phyloP scores from a whole-genome alignment of 441 rosid species.

The Euphorbia celastroides region DNA sequence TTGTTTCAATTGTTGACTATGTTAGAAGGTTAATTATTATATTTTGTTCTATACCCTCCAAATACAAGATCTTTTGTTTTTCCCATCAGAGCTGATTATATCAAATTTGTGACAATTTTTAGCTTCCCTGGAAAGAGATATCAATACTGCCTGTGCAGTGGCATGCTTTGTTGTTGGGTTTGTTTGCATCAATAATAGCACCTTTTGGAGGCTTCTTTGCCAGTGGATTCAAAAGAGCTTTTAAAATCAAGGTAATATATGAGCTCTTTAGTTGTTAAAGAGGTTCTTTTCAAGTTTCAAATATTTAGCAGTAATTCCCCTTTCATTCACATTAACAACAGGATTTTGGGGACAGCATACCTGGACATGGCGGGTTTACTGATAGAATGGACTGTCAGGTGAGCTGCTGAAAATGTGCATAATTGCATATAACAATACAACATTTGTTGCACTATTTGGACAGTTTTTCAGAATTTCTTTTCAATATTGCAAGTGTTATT shows the following conservation, averaged over 20 bases:
- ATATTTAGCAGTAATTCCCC: constrained; percentile 6
- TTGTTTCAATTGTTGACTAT: background rate
- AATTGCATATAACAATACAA: too few relatives aligned
- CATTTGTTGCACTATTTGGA: background rate
- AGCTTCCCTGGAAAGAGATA: constrained; percentile 78
- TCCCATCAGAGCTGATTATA: constrained; percentile 1
- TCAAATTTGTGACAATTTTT: background rate
- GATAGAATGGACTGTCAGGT: constrained; percentile 99
- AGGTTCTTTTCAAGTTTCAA: background rate
- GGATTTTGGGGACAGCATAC: constrained; percentile 97
- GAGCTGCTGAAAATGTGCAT: constrained; percentile 12
- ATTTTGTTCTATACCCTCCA: background rate
- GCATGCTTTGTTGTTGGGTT: constrained; percentile 83
- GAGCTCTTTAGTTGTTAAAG: background rate
- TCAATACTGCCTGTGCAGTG: constrained; percentile 72
- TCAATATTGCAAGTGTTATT: background rate
- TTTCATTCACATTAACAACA: constrained; percentile 19
- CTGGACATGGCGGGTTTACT: constrained; percentile 94
- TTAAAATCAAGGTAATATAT: constrained; percentile 61
- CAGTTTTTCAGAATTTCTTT: background rate
- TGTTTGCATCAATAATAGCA: constrained; percentile 93
- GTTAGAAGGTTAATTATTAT: background rate
- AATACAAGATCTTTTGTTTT: background rate
- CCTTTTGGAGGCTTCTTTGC: constrained; percentile 98
- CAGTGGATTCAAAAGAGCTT: constrained; percentile 93